A percentile compares a stretch with the other conserved stretches of the same genome.
phyloP scores from a whole-genome alignment of 2,329 filamentous ascomycete species.

The Colletotrichum tabaci region DNA sequence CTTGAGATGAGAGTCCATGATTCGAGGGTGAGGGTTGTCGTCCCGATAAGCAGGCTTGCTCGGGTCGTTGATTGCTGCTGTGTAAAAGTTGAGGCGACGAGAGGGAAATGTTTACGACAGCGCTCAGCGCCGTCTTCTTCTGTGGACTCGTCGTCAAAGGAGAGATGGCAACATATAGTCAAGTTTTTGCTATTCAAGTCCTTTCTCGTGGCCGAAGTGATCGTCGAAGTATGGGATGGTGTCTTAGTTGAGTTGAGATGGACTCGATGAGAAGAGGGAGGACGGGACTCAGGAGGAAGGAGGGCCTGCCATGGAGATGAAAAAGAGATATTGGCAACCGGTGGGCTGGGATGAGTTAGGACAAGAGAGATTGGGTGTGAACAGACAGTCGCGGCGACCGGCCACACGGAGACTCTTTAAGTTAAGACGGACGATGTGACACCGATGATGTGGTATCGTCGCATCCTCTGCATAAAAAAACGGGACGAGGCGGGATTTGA shows the following conservation, averaged over 20 bases:
- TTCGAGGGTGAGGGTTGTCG: neutral
- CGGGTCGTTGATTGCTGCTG: neutral
- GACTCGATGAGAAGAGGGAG: neutral
- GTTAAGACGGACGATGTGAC: conserved; percentile 9
- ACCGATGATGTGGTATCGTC: conserved; percentile 19
- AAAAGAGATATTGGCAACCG: neutral
- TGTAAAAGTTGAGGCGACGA: neutral
- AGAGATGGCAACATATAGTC: neutral
- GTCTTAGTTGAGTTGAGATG: neutral
- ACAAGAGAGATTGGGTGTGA: neutral
- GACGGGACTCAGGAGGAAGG: neutral
- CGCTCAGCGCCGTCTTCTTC: conserved; percentile 20
- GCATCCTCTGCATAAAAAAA: conserved; percentile 14
- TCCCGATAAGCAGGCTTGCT: neutral
- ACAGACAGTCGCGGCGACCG: neutral
- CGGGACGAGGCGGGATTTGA: conserved; percentile 29
- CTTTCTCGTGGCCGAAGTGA: neutral
- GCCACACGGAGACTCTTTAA: conserved; percentile 21
- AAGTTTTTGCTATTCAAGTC: neutral
- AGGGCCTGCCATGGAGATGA: neutral
- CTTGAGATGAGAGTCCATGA: conserved; percentile 37
- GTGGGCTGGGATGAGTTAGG: neutral
- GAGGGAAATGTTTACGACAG: neutral
- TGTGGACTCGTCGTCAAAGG: neutral
- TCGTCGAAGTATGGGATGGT: neutral